Percentiles rank a stretch among this genome's conserved stretches.
Evolutionary conservation across 441 rosid genomes (phyloP).

Genomic region (Adansonia rubrostipa): DNA sequence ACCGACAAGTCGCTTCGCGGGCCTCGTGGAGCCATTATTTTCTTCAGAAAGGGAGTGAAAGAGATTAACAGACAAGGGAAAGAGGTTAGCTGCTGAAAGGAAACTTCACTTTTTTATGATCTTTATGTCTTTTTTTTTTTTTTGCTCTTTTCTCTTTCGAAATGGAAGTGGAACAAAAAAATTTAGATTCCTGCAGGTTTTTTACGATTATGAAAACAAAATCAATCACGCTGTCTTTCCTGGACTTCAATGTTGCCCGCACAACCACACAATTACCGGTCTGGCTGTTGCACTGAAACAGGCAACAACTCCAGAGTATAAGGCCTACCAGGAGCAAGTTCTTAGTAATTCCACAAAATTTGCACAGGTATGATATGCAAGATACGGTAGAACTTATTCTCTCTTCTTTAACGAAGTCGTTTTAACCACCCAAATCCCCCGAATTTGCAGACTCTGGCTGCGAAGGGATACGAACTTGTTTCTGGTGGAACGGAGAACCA

Average conservation of each 20-base stretch:
- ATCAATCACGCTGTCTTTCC: conserved; percentile 98
- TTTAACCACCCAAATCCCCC: conserved; percentile 10
- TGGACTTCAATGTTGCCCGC: conserved; percentile 99
- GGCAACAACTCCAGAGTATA: conserved; percentile 85
- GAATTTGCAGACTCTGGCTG: conserved; percentile 63
- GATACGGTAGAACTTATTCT: conserved; percentile 14
- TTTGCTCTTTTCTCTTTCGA: neutral
- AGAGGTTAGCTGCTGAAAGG: conserved; percentile 57
- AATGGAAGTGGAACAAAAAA: conserved; percentile 25
- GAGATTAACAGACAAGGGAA: conserved; percentile 89
- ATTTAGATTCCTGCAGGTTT: conserved; percentile 52
- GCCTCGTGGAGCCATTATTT: conserved; percentile 99
- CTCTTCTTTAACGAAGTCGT: neutral
- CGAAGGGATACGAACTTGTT: conserved; percentile 81
- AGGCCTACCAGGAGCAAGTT: conserved; percentile 94
- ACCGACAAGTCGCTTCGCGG: conserved; percentile 99
- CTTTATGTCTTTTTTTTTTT: too few relatives aligned
- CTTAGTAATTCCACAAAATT: conserved; percentile 75
- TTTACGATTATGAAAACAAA: conserved; percentile 91
- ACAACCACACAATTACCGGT: conserved; percentile 94
- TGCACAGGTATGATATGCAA: conserved; percentile 63
- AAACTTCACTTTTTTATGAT: too few relatives aligned
- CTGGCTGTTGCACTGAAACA: conserved; percentile 95
- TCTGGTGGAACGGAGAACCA: conserved; percentile 99
- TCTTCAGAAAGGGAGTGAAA: conserved; percentile 92